Conservation (phyloP, 306 rosid species). For the Oxytropis ochrocephala region DNA sequence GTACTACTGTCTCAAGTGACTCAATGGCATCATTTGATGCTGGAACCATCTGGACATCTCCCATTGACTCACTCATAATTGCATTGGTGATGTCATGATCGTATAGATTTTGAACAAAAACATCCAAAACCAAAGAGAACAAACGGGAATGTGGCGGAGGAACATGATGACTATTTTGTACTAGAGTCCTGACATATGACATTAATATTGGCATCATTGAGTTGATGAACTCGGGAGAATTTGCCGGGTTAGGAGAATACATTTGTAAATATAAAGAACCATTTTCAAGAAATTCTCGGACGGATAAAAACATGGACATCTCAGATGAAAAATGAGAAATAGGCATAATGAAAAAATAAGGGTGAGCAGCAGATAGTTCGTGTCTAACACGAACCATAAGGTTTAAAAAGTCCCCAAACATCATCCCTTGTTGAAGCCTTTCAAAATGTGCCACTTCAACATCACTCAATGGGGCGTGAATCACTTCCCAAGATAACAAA, state of each 20-base stretch:
- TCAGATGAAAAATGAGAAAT: not conserved
- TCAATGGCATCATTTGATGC: constrained; percentile 7
- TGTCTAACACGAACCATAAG: not conserved
- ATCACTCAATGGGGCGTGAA: not conserved
- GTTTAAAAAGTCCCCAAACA: not conserved
- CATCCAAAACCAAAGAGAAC: not conserved
- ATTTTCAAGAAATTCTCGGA: not conserved
- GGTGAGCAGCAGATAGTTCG: not conserved
- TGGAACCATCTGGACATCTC: not conserved
- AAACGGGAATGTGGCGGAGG: not conserved
- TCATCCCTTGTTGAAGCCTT: not conserved
- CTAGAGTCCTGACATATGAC: not conserved
- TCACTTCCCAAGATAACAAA: not conserved
- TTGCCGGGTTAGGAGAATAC: not conserved
- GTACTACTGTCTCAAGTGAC: not conserved
- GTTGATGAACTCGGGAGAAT: not conserved
- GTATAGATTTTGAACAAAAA: not conserved
- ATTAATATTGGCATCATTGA: not conserved
- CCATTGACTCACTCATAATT: not conserved
- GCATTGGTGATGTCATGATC: not conserved
- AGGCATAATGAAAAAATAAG: not conserved
- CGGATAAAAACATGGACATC: not conserved
- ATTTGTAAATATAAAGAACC: not conserved
- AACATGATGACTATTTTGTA: not conserved
- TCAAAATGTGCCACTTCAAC: not conserved